Percentiles rank a stretch among this genome's conserved stretches.
Evolutionary conservation across 2,329 filamentous ascomycete genomes (phyloP).

Genomic region (Aspergillus alliaceus): DNA sequence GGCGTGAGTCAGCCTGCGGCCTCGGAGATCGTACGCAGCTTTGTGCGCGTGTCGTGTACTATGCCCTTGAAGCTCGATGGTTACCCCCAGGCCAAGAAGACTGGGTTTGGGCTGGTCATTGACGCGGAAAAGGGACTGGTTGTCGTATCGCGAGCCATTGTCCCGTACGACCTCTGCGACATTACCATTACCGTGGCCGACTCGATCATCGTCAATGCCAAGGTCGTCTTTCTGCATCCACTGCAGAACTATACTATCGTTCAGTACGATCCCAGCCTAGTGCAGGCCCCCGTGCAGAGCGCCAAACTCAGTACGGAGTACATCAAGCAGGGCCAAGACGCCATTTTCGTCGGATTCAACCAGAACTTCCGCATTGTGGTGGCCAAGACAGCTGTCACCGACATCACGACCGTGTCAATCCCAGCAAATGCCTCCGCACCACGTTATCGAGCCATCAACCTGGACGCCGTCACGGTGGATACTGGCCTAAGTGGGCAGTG

Average conservation of each 20-base stretch:
- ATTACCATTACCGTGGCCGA: conserved; percentile 96
- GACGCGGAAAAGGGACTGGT: conserved; percentile 95
- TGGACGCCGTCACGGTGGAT: conserved; percentile 96
- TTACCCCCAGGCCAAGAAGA: conserved; percentile 92
- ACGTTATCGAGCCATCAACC: conserved; percentile 89
- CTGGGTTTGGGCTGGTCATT: conserved; percentile 94
- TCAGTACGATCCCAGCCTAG: conserved; percentile 88
- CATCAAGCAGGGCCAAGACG: conserved; percentile 90
- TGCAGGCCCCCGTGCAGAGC: conserved; percentile 90
- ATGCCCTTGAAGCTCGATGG: conserved; percentile 97
- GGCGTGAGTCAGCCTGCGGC: conserved; percentile 85
- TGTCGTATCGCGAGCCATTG: conserved; percentile 87
- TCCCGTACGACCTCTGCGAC: conserved; percentile 95
- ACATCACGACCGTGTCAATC: conserved; percentile 95
- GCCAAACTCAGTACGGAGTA: conserved; percentile 77
- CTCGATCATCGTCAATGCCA: conserved; percentile 89
- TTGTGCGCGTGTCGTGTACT: conserved; percentile 86
- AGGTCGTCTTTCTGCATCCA: conserved; percentile 93
- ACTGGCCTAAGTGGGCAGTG: conserved; percentile 89
- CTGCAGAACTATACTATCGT: conserved; percentile 96
- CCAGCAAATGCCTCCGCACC: conserved; percentile 90
- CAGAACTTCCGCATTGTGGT: conserved; percentile 92
- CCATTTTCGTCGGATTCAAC: conserved; percentile 98
- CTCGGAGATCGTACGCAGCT: conserved; percentile 91
- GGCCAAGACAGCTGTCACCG: conserved; percentile 89